These are phyloP conservation scores for Chlamydomonas schloesseri DNA, from an alignment of 139 green algal species.

Conservation along the genomic window DNA sequence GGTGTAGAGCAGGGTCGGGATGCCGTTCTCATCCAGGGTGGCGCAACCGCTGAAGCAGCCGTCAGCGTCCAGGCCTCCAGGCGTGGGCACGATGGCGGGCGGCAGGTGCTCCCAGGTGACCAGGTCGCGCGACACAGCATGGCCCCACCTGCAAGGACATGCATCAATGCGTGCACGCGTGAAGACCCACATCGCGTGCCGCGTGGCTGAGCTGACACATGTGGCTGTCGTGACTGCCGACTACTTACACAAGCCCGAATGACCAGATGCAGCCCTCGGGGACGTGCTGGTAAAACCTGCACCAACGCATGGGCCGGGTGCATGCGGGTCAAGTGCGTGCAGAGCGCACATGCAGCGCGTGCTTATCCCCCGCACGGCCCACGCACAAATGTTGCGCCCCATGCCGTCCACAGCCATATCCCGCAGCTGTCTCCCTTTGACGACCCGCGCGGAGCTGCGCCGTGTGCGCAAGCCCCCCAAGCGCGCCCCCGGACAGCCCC, in stretches of 20 bases:
- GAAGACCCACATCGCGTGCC: too few species aligned
- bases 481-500: too few species aligned
- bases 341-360: neutral
- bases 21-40: constrained; percentile 54
- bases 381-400: neutral
- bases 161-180: too few species aligned
- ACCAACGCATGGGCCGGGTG: constrained; percentile 60
- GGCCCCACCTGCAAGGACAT: constrained; percentile 63
- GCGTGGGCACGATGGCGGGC: constrained; percentile 71
- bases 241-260: constrained; percentile 66
- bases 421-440: too few species aligned
- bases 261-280: constrained; percentile 68
- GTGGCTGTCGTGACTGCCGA: too few species aligned
- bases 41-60: constrained; percentile 77
- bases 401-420: too few species aligned
- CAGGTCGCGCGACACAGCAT: constrained; percentile 74
- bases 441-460: too few species aligned
- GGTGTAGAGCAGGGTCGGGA: constrained; percentile 62
- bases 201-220: neutral
- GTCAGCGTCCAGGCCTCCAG: constrained; percentile 66
- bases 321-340: neutral
- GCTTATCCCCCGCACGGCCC: neutral
- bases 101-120: constrained; percentile 80
- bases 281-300: constrained; percentile 85
- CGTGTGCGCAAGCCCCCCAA: too few species aligned